A percentile compares a stretch with the other conserved stretches of the same genome.
Evolutionary conservation across 495 filamentous ascomycete genomes (phyloP).

Genomic region (Talaromyces ruber): DNA sequence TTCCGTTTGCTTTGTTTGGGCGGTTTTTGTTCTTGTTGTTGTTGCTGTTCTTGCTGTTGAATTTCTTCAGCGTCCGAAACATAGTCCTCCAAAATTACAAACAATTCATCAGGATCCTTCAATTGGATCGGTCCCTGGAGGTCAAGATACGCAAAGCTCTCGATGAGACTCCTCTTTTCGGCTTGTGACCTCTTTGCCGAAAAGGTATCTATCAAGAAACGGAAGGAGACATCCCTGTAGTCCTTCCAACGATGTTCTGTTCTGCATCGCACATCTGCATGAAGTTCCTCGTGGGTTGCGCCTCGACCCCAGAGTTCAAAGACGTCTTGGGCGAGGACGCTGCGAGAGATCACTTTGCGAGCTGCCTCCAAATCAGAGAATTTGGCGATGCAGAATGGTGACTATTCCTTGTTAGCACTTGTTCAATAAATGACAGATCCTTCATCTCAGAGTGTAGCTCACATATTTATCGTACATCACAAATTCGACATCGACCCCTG

Average conservation of each 20-base stretch:
- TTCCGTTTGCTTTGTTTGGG: background rate
- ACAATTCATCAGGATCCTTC: conserved; percentile 61
- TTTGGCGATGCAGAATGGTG: conserved; percentile 75
- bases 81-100: conserved; percentile 76
- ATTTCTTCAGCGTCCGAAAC: conserved; percentile 30
- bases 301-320: conserved; percentile 85
- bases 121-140: conserved; percentile 72
- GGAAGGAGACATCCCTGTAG: conserved; percentile 60
- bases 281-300: conserved; percentile 55
- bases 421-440: background rate
- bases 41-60: background rate
- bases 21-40: conserved; percentile 5
- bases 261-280: conserved; percentile 48
- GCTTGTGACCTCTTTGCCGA: conserved; percentile 53
- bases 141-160: conserved; percentile 68
- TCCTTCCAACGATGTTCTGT: conserved; percentile 56
- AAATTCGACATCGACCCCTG: conserved; percentile 60
- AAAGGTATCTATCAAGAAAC: conserved; percentile 73
- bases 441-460: conserved; percentile 16
- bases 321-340: conserved; percentile 71
- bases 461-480: conserved; percentile 65
- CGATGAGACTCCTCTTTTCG: conserved; percentile 61
- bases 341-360: conserved; percentile 56
- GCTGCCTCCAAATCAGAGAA: conserved; percentile 60
- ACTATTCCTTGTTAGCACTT: conserved; percentile 40